Conservation (phyloP, 2,329 filamentous ascomycete species). For the Cladosporium velox region DNA sequence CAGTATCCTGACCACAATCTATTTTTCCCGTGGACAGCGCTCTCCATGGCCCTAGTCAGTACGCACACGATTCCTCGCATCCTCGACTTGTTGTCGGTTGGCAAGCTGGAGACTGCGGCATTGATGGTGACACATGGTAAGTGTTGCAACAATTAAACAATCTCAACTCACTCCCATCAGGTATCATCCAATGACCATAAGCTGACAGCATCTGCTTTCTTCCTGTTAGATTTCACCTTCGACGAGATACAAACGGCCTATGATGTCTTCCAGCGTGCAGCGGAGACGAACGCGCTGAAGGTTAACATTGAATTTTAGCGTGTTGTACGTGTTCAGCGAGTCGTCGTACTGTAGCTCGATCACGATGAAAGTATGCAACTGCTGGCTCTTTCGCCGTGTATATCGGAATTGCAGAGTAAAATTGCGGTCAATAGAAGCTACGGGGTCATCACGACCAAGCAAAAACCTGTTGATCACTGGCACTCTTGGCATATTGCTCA, state of each 20-base stretch:
- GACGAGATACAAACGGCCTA: conserved; percentile 33
- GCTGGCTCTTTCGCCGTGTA: no score
- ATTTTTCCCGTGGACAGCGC: neutral
- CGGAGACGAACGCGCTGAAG: conserved; percentile 32
- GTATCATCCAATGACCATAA: neutral
- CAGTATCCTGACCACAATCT: neutral
- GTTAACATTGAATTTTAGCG: conserved; percentile 29
- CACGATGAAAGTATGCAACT: no score
- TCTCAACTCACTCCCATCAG: neutral
- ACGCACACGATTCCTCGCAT: conserved; percentile 33
- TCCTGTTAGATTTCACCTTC: conserved; percentile 31
- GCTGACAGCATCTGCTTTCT: neutral
- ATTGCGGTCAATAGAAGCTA: no score
- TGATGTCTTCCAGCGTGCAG: conserved; percentile 31
- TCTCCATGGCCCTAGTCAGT: conserved; percentile 32
- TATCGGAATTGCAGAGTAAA: no score
- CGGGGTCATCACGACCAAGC: no score
- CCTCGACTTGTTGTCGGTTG: conserved; percentile 29
- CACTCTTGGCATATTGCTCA: no score
- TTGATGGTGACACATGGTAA: conserved; percentile 32
- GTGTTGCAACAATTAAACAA: neutral
- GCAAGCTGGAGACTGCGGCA: conserved; percentile 29
- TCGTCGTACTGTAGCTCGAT: no score
- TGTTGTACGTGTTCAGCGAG: neutral
- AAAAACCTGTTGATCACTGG: no score